Percentiles rank a stretch among this genome's conserved stretches.
phyloP scores from a whole-genome alignment of 352 stramenopile genomes.

The Globisporangium okanoganense region DNA sequence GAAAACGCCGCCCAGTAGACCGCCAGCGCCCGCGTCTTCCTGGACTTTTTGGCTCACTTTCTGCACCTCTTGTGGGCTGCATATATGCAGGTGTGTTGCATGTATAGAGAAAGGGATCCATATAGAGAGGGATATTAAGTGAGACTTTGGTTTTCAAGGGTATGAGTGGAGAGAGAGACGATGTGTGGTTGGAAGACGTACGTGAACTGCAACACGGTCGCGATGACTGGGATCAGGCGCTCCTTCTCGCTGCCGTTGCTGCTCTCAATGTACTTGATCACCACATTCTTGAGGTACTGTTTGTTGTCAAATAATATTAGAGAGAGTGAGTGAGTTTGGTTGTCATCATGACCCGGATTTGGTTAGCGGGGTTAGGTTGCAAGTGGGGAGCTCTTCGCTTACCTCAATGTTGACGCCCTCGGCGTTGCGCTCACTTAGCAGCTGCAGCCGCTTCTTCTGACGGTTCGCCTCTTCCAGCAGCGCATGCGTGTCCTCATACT shows the following conservation, averaged over 20 bases:
- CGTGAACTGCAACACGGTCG: constrained; percentile 68
- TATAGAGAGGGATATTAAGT: background rate
- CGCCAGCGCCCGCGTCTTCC: constrained; percentile 26
- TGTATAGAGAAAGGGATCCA: background rate
- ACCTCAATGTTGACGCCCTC: constrained; percentile 69
- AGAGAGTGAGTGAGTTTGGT: background rate
- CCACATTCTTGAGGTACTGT: constrained; percentile 83
- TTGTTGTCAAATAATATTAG: constrained; percentile 1
- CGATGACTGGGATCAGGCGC: constrained; percentile 75
- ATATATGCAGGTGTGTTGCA: too few relatives aligned
- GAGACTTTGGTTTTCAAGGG: constrained; percentile 2
- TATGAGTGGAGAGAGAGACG: too few relatives aligned
- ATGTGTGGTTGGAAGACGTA: constrained; percentile 11
- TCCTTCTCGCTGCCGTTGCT: constrained; percentile 72
- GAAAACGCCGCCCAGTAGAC: constrained; percentile 67
- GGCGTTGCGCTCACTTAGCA: constrained; percentile 33
- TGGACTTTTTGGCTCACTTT: constrained; percentile 42
- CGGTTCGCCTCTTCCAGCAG: constrained; percentile 46
- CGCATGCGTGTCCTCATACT: constrained; percentile 56
- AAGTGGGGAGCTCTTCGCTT: background rate
- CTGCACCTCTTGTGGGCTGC: constrained; percentile 58
- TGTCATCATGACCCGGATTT: too few relatives aligned
- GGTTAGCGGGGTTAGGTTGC: too few relatives aligned
- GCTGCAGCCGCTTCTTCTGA: constrained; percentile 55
- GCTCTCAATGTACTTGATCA: constrained; percentile 84